phyloP scores from a whole-genome alignment of 352 stramenopile species.

The Peronospora farinosa region DNA sequence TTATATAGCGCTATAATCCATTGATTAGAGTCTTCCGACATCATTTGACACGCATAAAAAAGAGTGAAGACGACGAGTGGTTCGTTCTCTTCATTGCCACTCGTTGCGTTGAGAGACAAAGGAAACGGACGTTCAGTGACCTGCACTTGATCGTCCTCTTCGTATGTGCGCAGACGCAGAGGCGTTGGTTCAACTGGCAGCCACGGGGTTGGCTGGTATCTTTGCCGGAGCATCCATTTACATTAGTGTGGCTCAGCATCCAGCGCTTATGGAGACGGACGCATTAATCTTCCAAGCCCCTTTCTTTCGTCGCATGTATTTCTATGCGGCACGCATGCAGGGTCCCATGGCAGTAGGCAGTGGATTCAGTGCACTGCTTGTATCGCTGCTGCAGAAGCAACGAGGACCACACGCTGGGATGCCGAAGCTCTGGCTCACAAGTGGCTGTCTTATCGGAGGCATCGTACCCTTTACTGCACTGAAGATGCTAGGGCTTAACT shows the following conservation, averaged over 20 bases:
- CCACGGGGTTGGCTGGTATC: constrained; percentile 52
- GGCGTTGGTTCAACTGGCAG: constrained; percentile 51
- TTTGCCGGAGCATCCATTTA: constrained; percentile 63
- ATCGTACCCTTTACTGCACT: constrained; percentile 63
- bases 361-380: constrained; percentile 40
- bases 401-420: constrained; percentile 25
- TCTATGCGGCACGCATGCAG: constrained; percentile 60
- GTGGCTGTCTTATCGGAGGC: constrained; percentile 45
- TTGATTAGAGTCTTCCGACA: background rate
- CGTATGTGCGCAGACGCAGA: constrained; percentile 45
- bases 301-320: constrained; percentile 79
- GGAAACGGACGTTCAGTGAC: background rate
- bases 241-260: constrained; percentile 70
- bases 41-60: constrained; percentile 3
- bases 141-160: background rate
- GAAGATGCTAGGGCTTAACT: constrained; percentile 64
- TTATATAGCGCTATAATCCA: too few relatives aligned
- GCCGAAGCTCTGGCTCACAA: constrained; percentile 48
- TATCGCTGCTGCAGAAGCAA: constrained; percentile 39
- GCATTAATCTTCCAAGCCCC: constrained; percentile 51
- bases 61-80: background rate
- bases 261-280: constrained; percentile 55
- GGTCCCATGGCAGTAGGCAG: constrained; percentile 51
- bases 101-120: background rate
- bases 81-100: constrained; percentile 3